Evolutionary conservation across 805 yeast genomes (phyloP), one percentile per base, ranked within the genome.

Genomic region (Nakazawaea ernobii): DNA sequence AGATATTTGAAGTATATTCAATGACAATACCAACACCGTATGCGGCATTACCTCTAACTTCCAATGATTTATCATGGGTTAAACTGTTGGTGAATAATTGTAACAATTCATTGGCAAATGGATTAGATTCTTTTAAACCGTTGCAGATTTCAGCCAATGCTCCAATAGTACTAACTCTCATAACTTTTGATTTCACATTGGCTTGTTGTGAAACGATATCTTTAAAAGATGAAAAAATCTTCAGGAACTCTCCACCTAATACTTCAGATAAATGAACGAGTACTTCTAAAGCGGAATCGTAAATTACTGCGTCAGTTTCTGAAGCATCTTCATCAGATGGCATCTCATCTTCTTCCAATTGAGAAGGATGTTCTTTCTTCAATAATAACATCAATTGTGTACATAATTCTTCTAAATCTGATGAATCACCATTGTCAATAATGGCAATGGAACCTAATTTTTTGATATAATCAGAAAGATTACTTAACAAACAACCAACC

Each of bases 11-110:
- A 49, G 75, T 58, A 66, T 68, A 56, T 59, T 78, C 79, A 51
- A 81, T 65, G 51, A 90, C 67, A 51, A 90, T 67, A 58, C 99
- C 99, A 55, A 87, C 81, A 73, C 98, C 99, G 64, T 89, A 94
- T 14, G 97, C 97, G 45, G 97, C 92, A 57, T 90, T 87, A 58
- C 96, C 91, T 68, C 92, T 85, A 50, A 89, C 97, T 61, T 89
- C 96, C 53, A 86, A 72, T 13, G 94, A 84, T 59, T 80, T 80
- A 62, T 86, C 90, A 60, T 81, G 80, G 48, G 84, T 75, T 52
- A 92, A 73, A 54, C 84, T 82, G 50, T 79, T 74, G 43, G 77
- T 71, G 62, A 94, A 84, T 35, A 84, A 71, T 61, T 82, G 80
- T 59, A 89, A 69, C 60, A 94, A 70, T 54, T 85, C 88, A 53